Evolutionary conservation across 163 green algal genomes (phyloP), one percentile per base, ranked within the genome.

Genomic region (Chlorella variabilis): DNA sequence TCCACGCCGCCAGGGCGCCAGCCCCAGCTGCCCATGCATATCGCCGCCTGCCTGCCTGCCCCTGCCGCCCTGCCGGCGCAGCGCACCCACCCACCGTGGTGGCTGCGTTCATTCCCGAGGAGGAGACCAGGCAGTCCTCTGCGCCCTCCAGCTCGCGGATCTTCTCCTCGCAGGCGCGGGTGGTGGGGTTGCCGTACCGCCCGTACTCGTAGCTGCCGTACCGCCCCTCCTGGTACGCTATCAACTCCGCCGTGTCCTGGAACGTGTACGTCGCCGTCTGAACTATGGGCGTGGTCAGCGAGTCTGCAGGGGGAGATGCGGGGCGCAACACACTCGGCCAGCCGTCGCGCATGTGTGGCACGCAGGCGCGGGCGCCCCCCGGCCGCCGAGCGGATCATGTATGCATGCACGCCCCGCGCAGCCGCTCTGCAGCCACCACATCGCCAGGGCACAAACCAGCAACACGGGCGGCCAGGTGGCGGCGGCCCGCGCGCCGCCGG

Each of bases 191-290:
- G 63, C 97, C 97, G 81, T 99, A 99, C 45, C 96, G 87, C 1
- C 96, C 96, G 83, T 99, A 99, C 90, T 99, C 97, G 75, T 97
- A 99, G 29, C 88, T 96, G 3, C 92, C 86, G 73, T 97, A 97
- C 20, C 89, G 90, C 6, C 96, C 97, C 85, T 99, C 97, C 86
- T 99, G 94, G 83, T 98, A 99, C 2, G 92, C 97, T 58, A 99
- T 99, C 36, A 99, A 89, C 89, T 99, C 93, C 74, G 77, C 91
- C 78, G 95, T 99, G 88, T 95, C 85, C 71, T 91, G 90, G 85
- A 99, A 99, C 2, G 90, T 96, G 90, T 98, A 99, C 3, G 97
- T 99, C 7, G 95, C 93, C 4, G 96, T 99, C 83, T 98, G 94
- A 1, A 98, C 96, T 75, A 99, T 98, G 6, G 97, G 97, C 27